Evolutionary conservation across 2,329 filamentous ascomycete species (phyloP), one percentile per base, ranked within the genome.

Genomic region (Aspergillus ustus): DNA sequence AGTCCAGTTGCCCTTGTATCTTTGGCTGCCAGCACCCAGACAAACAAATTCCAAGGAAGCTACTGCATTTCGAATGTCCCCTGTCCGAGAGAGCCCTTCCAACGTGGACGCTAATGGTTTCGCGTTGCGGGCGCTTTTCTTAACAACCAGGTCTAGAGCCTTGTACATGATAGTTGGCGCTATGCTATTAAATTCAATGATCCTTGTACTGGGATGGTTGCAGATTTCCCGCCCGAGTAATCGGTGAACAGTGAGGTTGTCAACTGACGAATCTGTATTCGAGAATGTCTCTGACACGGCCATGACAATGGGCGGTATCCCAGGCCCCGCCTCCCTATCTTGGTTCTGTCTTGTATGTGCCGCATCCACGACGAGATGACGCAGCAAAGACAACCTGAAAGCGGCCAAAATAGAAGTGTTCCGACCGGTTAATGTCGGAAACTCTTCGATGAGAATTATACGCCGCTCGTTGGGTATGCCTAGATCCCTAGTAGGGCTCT

Each of bases 11-110:
- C 91, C 87, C 91, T 92, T 91, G 85, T 46, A 87, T 83, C n/a
- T 8, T 59, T 31, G 43, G 6, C 87, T 80, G 63, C 95, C 92
- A 17, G 90, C 90, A 73, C 92, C 90, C 44, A 97, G 77, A 72
- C 93, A 97, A 13, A 99, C 84, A 70, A 99, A 98, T 71, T 99
- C 93, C 5, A 99, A 83, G 0, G 93, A 91, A 1, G 93, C 93
- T 29, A 96, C 86, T n/a, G 95, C 95, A 75, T 89, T 98, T 63
- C 95, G 87, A 55, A 99, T 89, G 70, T 99, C 95, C 2, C 95
- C 95, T 68, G 92, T 90, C 66, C 96, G 92, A 0, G 92, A 90
- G 0, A 99, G 84, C 29, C 82, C 85, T 67, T 91, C 91, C 15
- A 98, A 83, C 4, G 97, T 90, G 51, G 86, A 84, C 0, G 91